These are phyloP conservation scores for Microsporum canis DNA, from an alignment of 2,329 filamentous ascomycete genomes.

Conservation along the genomic window DNA sequence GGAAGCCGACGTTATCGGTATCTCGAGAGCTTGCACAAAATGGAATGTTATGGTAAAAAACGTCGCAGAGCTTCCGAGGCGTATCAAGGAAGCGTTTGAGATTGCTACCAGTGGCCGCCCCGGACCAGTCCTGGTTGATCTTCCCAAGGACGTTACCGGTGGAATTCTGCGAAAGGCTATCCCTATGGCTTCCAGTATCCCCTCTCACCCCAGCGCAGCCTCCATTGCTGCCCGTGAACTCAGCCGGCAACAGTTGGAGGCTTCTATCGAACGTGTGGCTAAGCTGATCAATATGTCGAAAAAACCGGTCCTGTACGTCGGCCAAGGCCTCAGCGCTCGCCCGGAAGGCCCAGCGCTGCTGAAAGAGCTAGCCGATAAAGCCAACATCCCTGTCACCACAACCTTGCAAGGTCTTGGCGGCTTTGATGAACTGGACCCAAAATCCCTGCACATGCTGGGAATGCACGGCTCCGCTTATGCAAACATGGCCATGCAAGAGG, in stretches of 20 bases:
- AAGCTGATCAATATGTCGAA: constrained; percentile 76
- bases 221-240: constrained; percentile 67
- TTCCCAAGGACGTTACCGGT: constrained; percentile 93
- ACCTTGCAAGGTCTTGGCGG: constrained; percentile 88
- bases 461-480: constrained; percentile 97
- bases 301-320: constrained; percentile 91
- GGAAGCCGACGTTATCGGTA: constrained; percentile 87
- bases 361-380: constrained; percentile 79
- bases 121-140: constrained; percentile 86
- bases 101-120: constrained; percentile 91
- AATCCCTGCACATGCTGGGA: constrained; percentile 94
- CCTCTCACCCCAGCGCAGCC: constrained; percentile 73
- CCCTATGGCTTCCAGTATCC: constrained; percentile 61
- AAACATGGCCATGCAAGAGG: constrained; percentile 96
- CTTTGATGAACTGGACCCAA: constrained; percentile 85
- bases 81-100: constrained; percentile 97
- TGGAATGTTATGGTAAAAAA: constrained; percentile 99
- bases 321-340: constrained; percentile 72
- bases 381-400: constrained; percentile 85
- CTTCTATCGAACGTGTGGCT: constrained; percentile 65
- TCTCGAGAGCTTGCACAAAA: constrained; percentile 90
- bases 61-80: constrained; percentile 78
- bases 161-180: constrained; percentile 73
- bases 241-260: constrained; percentile 58
- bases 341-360: constrained; percentile 69